Evolutionary conservation across 106 monocot genomes (phyloP).

Genomic region (Apostasia shenzhenica): DNA sequence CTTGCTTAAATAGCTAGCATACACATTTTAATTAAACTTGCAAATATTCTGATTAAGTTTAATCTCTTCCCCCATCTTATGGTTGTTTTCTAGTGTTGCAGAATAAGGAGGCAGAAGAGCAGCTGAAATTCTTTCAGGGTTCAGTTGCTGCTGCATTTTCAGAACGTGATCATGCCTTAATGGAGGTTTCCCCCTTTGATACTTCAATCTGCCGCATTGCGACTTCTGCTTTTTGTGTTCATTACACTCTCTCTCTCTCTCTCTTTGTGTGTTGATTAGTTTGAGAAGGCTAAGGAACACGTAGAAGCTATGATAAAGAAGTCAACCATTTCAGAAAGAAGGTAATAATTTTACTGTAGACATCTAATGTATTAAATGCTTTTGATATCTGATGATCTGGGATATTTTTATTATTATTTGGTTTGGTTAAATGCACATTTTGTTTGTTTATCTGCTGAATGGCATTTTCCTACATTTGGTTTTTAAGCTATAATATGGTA

Average conservation of each 20-base stretch:
- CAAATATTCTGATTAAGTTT: no score
- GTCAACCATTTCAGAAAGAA: constrained; percentile 33
- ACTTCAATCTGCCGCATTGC: background rate
- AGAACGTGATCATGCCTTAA: constrained; percentile 79
- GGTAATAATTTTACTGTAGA: constrained; percentile 27
- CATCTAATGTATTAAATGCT: background rate
- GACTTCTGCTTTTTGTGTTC: background rate
- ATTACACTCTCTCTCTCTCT: no score
- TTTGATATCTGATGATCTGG: background rate
- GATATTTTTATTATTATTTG: no score
- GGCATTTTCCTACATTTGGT: no score
- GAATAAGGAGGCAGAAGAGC: constrained; percentile 89
- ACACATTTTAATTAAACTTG: no score
- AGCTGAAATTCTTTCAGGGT: constrained; percentile 89
- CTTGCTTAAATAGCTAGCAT: no score
- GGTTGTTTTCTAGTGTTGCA: constrained; percentile 14
- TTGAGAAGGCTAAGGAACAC: constrained; percentile 69
- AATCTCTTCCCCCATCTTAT: no score
- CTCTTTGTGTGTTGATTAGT: constrained; percentile 30
- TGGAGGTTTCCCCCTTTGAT: constrained; percentile 52
- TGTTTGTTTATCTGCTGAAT: no score
- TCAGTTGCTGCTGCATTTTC: constrained; percentile 84
- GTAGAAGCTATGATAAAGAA: constrained; percentile 48
- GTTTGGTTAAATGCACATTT: background rate
- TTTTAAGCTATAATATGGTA: no score